Base-by-base conservation (phyloP, 2,329 filamentous ascomycete genomes). In the Botrytis fabae region DNA sequence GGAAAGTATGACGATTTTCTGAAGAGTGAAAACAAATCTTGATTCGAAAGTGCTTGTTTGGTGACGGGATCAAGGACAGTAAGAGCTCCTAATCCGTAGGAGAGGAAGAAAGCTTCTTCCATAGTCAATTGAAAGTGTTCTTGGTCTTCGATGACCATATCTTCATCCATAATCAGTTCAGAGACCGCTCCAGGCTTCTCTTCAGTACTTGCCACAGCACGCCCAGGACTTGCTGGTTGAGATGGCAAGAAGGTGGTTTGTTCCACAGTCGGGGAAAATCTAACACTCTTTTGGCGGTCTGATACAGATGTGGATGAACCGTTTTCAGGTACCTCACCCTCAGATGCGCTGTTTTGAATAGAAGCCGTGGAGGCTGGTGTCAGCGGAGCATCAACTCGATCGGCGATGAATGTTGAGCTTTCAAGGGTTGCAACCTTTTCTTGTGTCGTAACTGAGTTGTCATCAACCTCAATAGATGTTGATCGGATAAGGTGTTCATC, bases 41-140 rank as follows among this genome's bases (percentile, higher is more conserved):
- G 57, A 42, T 63, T 70, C 20, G 71, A 70, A 28, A 69, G 62
- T 38, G 57, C 25, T 9, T n/a, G 20, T 74, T 84, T 82, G 0
- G 84, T 86, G 1, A 78, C 76, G 1, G 85, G 83, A 73, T 91
- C 86, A 2, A 83, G 83, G 20, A 98, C 85, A 4, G 86, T 83
- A 14, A 99, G 86, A 6, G 88, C 88, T 0, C 95, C 95, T 1
- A 99, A 85, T 0, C 88, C 92, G 80, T 97, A 98, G 7, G 86
- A 86, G 16, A 99, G 87, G 81, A 97, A 99, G 82, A 98, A 97
- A 0, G 94, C 91, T 82, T 99, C 96, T 81, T 98, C 94, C 0
- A 92, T 88, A 4, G 92, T 94, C 14, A 99, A 86, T 80, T 98
- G 96, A n/a, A 98, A 89, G 79, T 98, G 94, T 79, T 99, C 96